Conservation (phyloP, 1,139 yeast genomes). For the Scheffersomyces parashehatae region DNA sequence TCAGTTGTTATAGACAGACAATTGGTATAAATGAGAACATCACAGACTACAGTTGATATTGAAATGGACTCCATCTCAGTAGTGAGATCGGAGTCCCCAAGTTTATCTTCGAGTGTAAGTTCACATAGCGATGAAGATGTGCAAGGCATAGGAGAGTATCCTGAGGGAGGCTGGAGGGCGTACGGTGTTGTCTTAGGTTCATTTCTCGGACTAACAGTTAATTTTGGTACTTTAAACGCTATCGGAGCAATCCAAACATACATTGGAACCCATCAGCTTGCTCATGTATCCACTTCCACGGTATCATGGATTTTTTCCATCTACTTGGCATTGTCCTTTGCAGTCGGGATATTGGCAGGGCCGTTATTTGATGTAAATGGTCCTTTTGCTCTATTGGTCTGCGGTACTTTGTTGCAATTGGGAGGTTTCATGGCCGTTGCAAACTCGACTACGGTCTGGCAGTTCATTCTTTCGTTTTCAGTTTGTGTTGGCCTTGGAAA, state of each 20-base stretch:
- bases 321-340: slow-evolving; percentile 31
- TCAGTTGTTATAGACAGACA: too few species aligned
- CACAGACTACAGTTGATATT: too few species aligned
- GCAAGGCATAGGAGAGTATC: slow-evolving; percentile 9
- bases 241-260: slow-evolving; percentile 41
- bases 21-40: too few species aligned
- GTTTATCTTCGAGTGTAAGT: too few species aligned
- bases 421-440: slow-evolving; percentile 39
- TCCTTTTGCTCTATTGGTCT: slow-evolving; percentile 24
- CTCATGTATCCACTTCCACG: slow-evolving; percentile 15
- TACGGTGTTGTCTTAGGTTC: slow-evolving; percentile 36
- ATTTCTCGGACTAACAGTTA: slow-evolving; percentile 31
- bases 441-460: slow-evolving; percentile 28
- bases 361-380: slow-evolving; percentile 40
- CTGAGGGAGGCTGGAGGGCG: slow-evolving; percentile 34
- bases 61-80: too few species aligned
- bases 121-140: too few species aligned
- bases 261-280: slow-evolving; percentile 33
- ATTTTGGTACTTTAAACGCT: slow-evolving; percentile 34
- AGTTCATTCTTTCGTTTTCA: slow-evolving; percentile 36
- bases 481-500: slow-evolving; percentile 36
- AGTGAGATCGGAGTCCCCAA: too few species aligned
- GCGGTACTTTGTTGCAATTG: slow-evolving; percentile 27
- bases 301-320: slow-evolving; percentile 42
- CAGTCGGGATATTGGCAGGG: slow-evolving; percentile 35